Conservation (phyloP, 352 stramenopile species). For the Phytophthora nicotianae region DNA sequence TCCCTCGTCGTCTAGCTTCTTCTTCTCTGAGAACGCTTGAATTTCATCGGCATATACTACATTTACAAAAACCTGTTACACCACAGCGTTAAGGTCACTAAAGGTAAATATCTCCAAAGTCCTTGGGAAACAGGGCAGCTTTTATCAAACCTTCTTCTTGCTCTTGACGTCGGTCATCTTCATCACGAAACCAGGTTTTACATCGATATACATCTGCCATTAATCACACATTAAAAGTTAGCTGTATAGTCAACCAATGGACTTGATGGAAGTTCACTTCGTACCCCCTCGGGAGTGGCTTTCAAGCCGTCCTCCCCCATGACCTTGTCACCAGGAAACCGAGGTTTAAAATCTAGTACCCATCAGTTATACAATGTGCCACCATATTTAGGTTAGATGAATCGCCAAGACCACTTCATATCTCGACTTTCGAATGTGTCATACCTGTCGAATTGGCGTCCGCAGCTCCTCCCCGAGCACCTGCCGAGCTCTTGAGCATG, state of each 20-base stretch:
- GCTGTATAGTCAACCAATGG: neutral
- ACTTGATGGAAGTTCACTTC: slow-evolving; percentile 1
- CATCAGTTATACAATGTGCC: slow-evolving; percentile 4
- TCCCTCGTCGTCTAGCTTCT: slow-evolving; percentile 73
- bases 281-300: slow-evolving; percentile 64
- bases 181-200: slow-evolving; percentile 81
- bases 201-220: slow-evolving; percentile 71
- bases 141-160: slow-evolving; percentile 63
- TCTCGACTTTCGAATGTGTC: neutral
- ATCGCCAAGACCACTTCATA: neutral
- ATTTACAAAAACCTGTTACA: slow-evolving; percentile 76
- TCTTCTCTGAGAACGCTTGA: slow-evolving; percentile 81
- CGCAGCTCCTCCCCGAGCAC: slow-evolving; percentile 6
- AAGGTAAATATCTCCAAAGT: neutral
- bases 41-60: slow-evolving; percentile 72
- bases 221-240: neutral
- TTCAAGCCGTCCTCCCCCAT: slow-evolving; percentile 67
- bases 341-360: slow-evolving; percentile 54
- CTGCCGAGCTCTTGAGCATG: slow-evolving; percentile 47
- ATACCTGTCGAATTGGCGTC: slow-evolving; percentile 26
- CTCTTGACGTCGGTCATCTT: slow-evolving; percentile 68
- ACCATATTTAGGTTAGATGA: neutral
- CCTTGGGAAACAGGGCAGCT: slow-evolving; percentile 14
- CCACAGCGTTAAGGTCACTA: neutral
- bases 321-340: slow-evolving; percentile 74